phyloP scores from a whole-genome alignment of 495 filamentous ascomycete species.

The Cairneyella variabilis region DNA sequence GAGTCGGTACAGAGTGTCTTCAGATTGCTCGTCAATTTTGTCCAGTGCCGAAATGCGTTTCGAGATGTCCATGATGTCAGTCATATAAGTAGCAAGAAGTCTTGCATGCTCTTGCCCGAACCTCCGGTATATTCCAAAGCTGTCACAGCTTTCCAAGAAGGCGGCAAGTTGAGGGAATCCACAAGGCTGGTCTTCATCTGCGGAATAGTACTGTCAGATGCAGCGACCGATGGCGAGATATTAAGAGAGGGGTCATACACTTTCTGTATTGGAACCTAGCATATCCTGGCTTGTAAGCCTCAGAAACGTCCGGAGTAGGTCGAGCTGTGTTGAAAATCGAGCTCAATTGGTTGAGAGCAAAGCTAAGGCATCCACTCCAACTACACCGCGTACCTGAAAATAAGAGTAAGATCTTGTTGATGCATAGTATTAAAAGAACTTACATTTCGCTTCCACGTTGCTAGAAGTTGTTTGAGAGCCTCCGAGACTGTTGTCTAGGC shows the following conservation, averaged over 20 bases:
- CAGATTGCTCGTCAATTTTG: slow-evolving; percentile 2
- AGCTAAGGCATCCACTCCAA: background rate
- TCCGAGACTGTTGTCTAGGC: no score
- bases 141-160: slow-evolving; percentile 11
- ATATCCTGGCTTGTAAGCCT: background rate
- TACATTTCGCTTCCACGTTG: no score
- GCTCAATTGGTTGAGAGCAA: background rate
- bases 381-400: no score
- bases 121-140: slow-evolving; percentile 9
- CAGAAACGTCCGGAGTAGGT: background rate
- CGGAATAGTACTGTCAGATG: background rate
- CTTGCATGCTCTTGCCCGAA: slow-evolving; percentile 9
- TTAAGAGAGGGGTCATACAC: background rate
- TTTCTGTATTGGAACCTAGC: background rate
- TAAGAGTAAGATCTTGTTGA: no score
- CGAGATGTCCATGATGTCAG: slow-evolving; percentile 6
- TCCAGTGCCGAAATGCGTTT: background rate
- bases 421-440: no score
- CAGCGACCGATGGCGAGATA: background rate
- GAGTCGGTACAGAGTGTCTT: slow-evolving; percentile 2
- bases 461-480: no score
- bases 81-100: slow-evolving; percentile 8
- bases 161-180: slow-evolving; percentile 10
- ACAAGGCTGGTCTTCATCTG: slow-evolving; percentile 11
- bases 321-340: background rate